A percentile compares a stretch with the other conserved stretches of the same genome.
Conservation (phyloP, 2,329 filamentous ascomycete genomes). For the Graphiopsis chlorocephala region DNA sequence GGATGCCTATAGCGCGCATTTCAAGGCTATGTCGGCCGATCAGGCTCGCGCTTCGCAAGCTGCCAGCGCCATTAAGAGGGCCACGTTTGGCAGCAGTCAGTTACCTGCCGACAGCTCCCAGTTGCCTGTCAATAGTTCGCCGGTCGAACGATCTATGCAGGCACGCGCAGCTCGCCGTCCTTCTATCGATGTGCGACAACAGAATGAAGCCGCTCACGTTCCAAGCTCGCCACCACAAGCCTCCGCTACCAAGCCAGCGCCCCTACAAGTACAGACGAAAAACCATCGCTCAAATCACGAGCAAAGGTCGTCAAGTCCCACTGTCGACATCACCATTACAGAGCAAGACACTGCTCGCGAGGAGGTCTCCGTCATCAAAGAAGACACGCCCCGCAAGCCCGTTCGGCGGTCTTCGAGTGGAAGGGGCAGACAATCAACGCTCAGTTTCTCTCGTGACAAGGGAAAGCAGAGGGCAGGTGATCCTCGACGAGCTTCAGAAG, state of each 20-base stretch:
- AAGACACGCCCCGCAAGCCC: not conserved
- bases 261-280: not conserved
- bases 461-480: slow-evolving; percentile 4
- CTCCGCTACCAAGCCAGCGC: not conserved
- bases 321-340: not conserved
- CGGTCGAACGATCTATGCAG: slow-evolving; percentile 13
- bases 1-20: slow-evolving; percentile 2
- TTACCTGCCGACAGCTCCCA: slow-evolving; percentile 7
- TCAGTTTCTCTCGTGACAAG: slow-evolving; percentile 9
- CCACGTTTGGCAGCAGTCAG: slow-evolving; percentile 1
- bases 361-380: not conserved
- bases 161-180: slow-evolving; percentile 7
- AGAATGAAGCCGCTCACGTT: not conserved
- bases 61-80: not conserved
- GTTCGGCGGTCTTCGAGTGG: not conserved
- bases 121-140: slow-evolving; percentile 5
- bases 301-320: not conserved
- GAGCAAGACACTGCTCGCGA: slow-evolving; percentile 7
- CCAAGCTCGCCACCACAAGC: slow-evolving; percentile 10
- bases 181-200: not conserved
- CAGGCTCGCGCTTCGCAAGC: not conserved
- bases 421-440: not conserved
- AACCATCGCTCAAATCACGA: not conserved
- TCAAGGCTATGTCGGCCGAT: not conserved
- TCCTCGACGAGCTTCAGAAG: not conserved